phyloP scores from a whole-genome alignment of 2,329 filamentous ascomycete species.

The Colletotrichum tropicale region DNA sequence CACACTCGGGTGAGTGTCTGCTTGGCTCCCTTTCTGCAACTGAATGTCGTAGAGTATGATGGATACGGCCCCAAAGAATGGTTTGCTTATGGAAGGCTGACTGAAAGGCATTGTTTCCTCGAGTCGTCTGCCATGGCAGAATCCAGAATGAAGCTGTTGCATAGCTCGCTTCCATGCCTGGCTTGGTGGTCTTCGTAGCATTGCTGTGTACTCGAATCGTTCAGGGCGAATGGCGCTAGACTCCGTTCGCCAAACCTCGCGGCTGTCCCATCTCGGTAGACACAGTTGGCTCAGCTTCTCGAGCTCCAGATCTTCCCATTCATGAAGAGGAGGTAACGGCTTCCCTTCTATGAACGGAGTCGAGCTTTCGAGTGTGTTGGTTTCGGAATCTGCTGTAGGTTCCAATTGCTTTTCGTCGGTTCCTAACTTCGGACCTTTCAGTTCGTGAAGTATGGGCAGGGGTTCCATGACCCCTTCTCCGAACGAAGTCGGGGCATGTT shows the following conservation, averaged over 20 bases:
- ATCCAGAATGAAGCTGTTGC: background rate
- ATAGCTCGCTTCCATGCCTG: background rate
- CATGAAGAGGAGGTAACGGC: background rate
- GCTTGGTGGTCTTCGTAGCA: background rate
- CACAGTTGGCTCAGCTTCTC: background rate
- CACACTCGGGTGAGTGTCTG: background rate
- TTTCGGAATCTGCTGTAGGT: background rate
- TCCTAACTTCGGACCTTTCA: too few relatives aligned
- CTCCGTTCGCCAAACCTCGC: fast-evolving
- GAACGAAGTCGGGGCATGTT: too few relatives aligned
- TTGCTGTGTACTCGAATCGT: fast-evolving
- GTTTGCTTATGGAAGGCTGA: fast-evolving
- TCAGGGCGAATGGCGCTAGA: fast-evolving
- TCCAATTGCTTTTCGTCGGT: background rate
- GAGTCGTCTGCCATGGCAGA: fast-evolving
- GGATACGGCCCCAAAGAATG: background rate
- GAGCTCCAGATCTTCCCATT: background rate
- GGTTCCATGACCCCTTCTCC: too few relatives aligned
- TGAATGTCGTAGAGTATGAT: background rate
- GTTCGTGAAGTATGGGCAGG: too few relatives aligned
- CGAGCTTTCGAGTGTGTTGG: fast-evolving
- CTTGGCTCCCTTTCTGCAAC: background rate
- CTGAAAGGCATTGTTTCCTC: fast-evolving
- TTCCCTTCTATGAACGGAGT: fast-evolving
- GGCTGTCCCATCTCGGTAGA: background rate